Evolutionary conservation across 2,329 filamentous ascomycete genomes (phyloP).

Genomic region (Furcasterigmium sp.): DNA sequence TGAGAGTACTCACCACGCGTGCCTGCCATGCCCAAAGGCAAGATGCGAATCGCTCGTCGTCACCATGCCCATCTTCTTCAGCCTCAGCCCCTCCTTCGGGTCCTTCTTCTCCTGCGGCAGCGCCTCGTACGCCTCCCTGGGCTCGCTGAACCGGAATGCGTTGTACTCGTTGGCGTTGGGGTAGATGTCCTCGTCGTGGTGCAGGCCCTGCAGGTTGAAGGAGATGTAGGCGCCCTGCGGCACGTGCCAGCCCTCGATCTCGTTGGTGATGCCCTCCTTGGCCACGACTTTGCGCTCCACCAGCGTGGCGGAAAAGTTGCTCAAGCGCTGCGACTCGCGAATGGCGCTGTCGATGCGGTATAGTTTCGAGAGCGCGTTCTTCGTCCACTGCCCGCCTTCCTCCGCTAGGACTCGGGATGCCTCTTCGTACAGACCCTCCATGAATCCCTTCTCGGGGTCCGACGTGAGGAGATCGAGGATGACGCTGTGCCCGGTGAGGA

Average conservation of each 20-base stretch:
- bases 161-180: constrained; percentile 36
- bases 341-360: constrained; percentile 45
- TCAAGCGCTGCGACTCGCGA: constrained; percentile 46
- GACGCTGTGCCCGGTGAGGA: constrained; percentile 41
- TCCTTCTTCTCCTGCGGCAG: constrained; percentile 20
- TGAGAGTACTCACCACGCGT: constrained; percentile 34
- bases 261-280: constrained; percentile 26
- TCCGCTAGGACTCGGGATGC: constrained; percentile 24
- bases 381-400: constrained; percentile 39
- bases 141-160: constrained; percentile 41
- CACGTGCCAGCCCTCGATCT: constrained; percentile 36
- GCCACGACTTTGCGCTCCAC: constrained; percentile 40
- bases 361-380: constrained; percentile 34
- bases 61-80: constrained; percentile 43
- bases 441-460: constrained; percentile 23
- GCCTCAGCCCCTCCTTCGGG: constrained; percentile 21
- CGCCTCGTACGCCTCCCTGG: constrained; percentile 30
- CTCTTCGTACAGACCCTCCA: constrained; percentile 39
- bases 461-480: constrained; percentile 41
- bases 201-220: constrained; percentile 36
- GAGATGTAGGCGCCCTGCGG: constrained; percentile 37
- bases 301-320: constrained; percentile 39
- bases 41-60: constrained; percentile 46
- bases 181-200: constrained; percentile 41
- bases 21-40: constrained; percentile 52